These are phyloP conservation scores for Coccinonectria pachysandricola DNA, from an alignment of 2,329 filamentous ascomycete species.

Conservation along the genomic window DNA sequence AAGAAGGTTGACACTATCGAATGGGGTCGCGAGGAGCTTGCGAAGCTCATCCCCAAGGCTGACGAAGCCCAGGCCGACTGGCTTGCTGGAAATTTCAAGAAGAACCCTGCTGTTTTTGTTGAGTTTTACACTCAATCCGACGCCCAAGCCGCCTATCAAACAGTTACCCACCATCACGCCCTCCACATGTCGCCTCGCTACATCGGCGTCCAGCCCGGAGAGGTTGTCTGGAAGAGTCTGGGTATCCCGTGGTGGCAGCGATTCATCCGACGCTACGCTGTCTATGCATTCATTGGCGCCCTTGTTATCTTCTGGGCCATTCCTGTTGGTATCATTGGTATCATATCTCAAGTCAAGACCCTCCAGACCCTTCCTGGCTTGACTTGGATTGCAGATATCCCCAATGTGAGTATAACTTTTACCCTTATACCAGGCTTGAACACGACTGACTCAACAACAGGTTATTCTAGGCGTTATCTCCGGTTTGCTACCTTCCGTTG, in stretches of 20 bases:
- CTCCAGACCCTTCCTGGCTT: conserved; percentile 60
- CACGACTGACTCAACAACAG: conserved; percentile 6
- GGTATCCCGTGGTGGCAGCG: conserved; percentile 60
- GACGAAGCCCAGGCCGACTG: conserved; percentile 54
- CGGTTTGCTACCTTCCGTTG: conserved; percentile 69
- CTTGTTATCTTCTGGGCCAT: conserved; percentile 80
- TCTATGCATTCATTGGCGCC: conserved; percentile 56
- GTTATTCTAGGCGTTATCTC: conserved; percentile 68
- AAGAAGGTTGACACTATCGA: conserved; percentile 73
- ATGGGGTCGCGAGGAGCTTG: conserved; percentile 55
- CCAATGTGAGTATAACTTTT: conserved; percentile 27
- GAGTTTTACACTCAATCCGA: conserved; percentile 76
- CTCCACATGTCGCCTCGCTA: conserved; percentile 77
- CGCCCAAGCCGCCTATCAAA: conserved; percentile 78
- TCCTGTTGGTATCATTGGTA: conserved; percentile 67
- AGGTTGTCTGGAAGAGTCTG: conserved; percentile 82
- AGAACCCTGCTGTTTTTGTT: conserved; percentile 74
- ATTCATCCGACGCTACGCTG: conserved; percentile 55
- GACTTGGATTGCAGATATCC: conserved; percentile 62
- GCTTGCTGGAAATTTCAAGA: conserved; percentile 50
- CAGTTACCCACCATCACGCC: conserved; percentile 68
- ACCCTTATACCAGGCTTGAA: not conserved
- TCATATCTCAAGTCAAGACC: conserved; percentile 73
- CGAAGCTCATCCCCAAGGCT: conserved; percentile 52
- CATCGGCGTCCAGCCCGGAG: conserved; percentile 68